A percentile compares a stretch with the other conserved stretches of the same genome.
phyloP scores from a whole-genome alignment of 495 filamentous ascomycete genomes.

The Ascodesmis nigricans region DNA sequence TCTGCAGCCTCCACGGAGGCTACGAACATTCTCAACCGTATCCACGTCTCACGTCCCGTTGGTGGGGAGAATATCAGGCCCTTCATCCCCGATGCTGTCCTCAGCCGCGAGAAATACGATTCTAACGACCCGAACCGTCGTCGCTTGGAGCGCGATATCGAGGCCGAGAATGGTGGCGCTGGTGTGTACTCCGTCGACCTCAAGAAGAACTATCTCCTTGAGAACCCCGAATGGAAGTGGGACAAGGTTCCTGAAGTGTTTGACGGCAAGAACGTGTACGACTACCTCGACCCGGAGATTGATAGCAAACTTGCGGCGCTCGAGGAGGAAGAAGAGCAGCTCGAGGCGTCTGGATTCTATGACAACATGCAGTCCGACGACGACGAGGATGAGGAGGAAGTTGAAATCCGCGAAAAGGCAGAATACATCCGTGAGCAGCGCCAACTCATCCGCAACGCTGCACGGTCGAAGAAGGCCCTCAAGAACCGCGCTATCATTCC shows the following conservation, averaged over 20 bases:
- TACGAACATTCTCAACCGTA: constrained; percentile 71
- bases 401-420: constrained; percentile 70
- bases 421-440: constrained; percentile 88
- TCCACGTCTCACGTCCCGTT: constrained; percentile 85
- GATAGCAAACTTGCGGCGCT: constrained; percentile 72
- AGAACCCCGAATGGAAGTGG: constrained; percentile 74
- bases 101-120: constrained; percentile 63
- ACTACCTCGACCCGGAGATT: constrained; percentile 93
- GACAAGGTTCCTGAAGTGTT: constrained; percentile 86
- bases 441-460: constrained; percentile 67
- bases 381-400: constrained; percentile 63
- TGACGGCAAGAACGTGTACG: constrained; percentile 88
- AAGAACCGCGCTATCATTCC: constrained; percentile 92
- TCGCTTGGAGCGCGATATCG: constrained; percentile 61
- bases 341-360: constrained; percentile 71
- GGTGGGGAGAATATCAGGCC: constrained; percentile 54
- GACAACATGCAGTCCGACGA: constrained; percentile 40
- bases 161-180: constrained; percentile 79
- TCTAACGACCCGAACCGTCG: constrained; percentile 65
- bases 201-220: constrained; percentile 64
- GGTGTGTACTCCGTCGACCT: constrained; percentile 90
- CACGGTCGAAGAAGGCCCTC: constrained; percentile 72
- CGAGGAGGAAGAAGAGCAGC: constrained; percentile 81
- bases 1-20: constrained; percentile 39
- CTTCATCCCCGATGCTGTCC: constrained; percentile 73